These are phyloP conservation scores for Sesbania bispinosa DNA, from an alignment of 306 rosid genomes.

Conservation along the genomic window DNA sequence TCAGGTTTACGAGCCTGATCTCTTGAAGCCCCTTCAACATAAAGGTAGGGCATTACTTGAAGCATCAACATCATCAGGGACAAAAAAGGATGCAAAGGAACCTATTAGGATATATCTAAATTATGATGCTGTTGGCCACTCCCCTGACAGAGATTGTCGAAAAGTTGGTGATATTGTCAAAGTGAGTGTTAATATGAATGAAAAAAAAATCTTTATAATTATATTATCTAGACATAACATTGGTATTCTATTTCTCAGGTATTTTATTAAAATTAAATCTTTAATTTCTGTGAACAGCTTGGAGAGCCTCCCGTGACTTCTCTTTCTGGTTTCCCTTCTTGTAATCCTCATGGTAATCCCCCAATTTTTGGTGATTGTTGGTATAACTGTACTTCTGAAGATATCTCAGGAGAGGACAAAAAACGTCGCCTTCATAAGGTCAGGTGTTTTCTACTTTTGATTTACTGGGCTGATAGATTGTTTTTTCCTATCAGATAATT, in stretches of 20 bases:
- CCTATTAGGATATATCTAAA: conserved; percentile 93
- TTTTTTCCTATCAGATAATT: not conserved
- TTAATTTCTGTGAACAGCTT: conserved; percentile 48
- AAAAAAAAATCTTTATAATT: not conserved
- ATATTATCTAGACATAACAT: not conserved
- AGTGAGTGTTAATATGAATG: conserved; percentile 43
- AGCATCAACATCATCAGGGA: conserved; percentile 33
- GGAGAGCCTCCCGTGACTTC: conserved; percentile 77
- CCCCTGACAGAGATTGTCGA: conserved; percentile 87
- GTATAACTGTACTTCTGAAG: conserved; percentile 93
- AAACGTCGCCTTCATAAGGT: conserved; percentile 84
- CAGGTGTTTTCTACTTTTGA: not conserved
- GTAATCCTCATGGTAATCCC: conserved; percentile 77
- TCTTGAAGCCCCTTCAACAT: conserved; percentile 47
- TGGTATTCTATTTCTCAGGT: conserved; percentile 9
- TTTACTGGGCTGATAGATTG: not conserved
- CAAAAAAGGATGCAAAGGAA: conserved; percentile 57
- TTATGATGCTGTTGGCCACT: conserved; percentile 98
- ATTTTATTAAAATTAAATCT: conserved; percentile 8
- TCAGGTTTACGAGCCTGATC: conserved; percentile 62
- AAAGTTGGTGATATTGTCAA: conserved; percentile 76
- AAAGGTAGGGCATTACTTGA: conserved; percentile 84
- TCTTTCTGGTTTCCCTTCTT: conserved; percentile 58
- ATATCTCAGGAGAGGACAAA: conserved; percentile 92
- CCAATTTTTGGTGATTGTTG: conserved; percentile 91